A percentile compares a stretch with the other conserved stretches of the same genome.
Evolutionary conservation across 2,329 filamentous ascomycete species (phyloP).

Genomic region (Alternaria sp.): DNA sequence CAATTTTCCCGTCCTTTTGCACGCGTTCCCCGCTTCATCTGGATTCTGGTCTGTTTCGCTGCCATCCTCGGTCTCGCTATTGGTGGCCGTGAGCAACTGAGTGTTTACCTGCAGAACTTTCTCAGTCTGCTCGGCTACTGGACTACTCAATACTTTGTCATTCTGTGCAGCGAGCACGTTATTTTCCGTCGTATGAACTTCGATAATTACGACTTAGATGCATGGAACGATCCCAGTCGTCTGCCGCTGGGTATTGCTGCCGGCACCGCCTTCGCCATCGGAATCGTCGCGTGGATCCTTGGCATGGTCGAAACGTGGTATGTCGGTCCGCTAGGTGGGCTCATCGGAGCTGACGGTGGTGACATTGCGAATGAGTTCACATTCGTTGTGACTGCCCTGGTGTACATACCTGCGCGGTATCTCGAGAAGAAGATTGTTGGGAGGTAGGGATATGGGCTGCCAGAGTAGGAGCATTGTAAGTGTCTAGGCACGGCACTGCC

Average conservation of each 20-base stretch:
- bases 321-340: slow-evolving; percentile 48
- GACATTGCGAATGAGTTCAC: slow-evolving; percentile 41
- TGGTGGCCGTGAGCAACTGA: slow-evolving; percentile 52
- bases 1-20: slow-evolving; percentile 57
- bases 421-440: slow-evolving; percentile 37
- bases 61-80: slow-evolving; percentile 54
- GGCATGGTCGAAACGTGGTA: slow-evolving; percentile 67
- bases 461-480: not conserved
- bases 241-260: slow-evolving; percentile 54
- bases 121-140: slow-evolving; percentile 56
- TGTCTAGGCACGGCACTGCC: not conserved
- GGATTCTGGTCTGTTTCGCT: slow-evolving; percentile 54
- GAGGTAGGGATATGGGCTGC: slow-evolving; percentile 9
- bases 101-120: slow-evolving; percentile 55
- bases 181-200: slow-evolving; percentile 59
- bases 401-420: slow-evolving; percentile 37
- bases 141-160: slow-evolving; percentile 55
- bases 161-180: slow-evolving; percentile 55
- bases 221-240: slow-evolving; percentile 54
- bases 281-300: slow-evolving; percentile 57
- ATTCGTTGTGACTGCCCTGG: slow-evolving; percentile 31
- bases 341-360: slow-evolving; percentile 35
- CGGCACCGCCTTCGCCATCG: slow-evolving; percentile 47
- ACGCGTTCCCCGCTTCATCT: slow-evolving; percentile 60
- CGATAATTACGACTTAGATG: slow-evolving; percentile 54